A percentile compares a stretch with the other conserved stretches of the same genome.
Conservation (phyloP, 768 basidiomycete genomes). For the Lactifluus hygrophoroides region DNA sequence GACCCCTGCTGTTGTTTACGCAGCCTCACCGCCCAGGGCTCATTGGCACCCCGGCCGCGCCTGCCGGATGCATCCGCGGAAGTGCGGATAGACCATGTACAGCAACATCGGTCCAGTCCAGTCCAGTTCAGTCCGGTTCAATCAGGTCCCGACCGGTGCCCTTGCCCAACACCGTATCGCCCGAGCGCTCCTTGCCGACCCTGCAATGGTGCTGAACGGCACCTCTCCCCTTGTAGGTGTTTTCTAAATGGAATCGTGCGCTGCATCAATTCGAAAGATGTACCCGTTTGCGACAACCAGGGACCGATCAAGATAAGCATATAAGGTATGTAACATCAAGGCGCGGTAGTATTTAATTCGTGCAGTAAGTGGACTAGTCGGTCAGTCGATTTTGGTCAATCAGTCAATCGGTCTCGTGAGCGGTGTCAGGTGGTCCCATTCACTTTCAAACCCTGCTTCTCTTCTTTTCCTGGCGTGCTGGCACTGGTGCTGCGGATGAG, state of each 20-base stretch:
- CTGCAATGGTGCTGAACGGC: neutral
- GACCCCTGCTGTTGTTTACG: slow-evolving; percentile 10
- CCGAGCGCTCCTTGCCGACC: slow-evolving; percentile 2
- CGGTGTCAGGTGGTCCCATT: slow-evolving; percentile 10
- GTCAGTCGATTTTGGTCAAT: slow-evolving; percentile 2
- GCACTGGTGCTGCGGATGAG: neutral
- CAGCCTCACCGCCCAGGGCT: slow-evolving; percentile 14
- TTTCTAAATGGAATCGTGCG: slow-evolving; percentile 7
- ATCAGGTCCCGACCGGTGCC: no score
- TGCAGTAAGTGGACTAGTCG: neutral
- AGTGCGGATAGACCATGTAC: slow-evolving; percentile 1
- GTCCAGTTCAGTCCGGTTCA: neutral
- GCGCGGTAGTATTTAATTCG: slow-evolving; percentile 5
- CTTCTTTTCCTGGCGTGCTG: slow-evolving; percentile 33
- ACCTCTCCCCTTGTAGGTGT: neutral
- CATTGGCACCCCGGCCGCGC: slow-evolving; percentile 12
- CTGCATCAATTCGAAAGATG: slow-evolving; percentile 4
- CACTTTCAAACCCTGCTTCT: slow-evolving; percentile 33
- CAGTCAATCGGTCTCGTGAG: slow-evolving; percentile 7
- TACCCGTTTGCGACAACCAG: slow-evolving; percentile 2
- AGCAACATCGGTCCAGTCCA: neutral
- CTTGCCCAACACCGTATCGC: neutral
- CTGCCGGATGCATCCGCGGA: slow-evolving; percentile 11
- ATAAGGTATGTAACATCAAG: slow-evolving; percentile 18
- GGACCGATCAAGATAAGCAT: slow-evolving; percentile 18